These are phyloP conservation scores for Macrotyloma uniflorum DNA, from an alignment of 306 rosid species.

Conservation along the genomic window DNA sequence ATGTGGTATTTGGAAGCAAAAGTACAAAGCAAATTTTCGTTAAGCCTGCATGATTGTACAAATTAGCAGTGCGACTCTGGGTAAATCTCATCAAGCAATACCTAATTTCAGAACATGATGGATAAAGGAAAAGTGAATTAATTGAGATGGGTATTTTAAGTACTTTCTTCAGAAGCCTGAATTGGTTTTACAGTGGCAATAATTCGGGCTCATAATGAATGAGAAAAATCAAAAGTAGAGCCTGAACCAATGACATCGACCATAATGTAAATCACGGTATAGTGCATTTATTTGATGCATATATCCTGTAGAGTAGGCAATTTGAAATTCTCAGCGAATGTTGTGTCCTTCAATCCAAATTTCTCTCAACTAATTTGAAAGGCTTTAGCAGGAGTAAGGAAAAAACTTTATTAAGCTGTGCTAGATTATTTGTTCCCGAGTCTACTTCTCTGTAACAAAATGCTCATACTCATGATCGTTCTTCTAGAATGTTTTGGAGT, in stretches of 20 bases:
- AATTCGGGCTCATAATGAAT: constrained; percentile 25
- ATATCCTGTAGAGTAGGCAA: background rate
- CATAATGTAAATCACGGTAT: background rate
- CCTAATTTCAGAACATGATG: constrained; percentile 23
- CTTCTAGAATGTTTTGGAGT: background rate
- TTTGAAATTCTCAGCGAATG: background rate
- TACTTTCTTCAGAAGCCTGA: constrained; percentile 27
- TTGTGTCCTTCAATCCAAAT: constrained; percentile 2
- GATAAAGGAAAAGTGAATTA: background rate
- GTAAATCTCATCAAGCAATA: constrained; percentile 26
- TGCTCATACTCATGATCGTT: constrained; percentile 1
- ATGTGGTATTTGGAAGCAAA: constrained; percentile 22
- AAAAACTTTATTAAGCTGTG: constrained; percentile 17
- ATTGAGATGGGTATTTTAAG: constrained; percentile 12
- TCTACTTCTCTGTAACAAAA: background rate
- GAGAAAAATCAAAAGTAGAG: constrained; percentile 10
- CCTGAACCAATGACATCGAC: constrained; percentile 1
- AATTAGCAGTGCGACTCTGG: constrained; percentile 13
- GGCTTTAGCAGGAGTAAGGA: background rate
- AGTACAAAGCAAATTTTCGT: constrained; percentile 29
- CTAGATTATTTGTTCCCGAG: constrained; percentile 16
- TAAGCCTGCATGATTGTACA: constrained; percentile 11
- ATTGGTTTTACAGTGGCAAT: constrained; percentile 22
- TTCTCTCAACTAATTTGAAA: constrained; percentile 4
- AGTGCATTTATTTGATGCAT: background rate